Evolutionary conservation across 2,329 filamentous ascomycete genomes (phyloP).

Genomic region (Exserohilum turcica): DNA sequence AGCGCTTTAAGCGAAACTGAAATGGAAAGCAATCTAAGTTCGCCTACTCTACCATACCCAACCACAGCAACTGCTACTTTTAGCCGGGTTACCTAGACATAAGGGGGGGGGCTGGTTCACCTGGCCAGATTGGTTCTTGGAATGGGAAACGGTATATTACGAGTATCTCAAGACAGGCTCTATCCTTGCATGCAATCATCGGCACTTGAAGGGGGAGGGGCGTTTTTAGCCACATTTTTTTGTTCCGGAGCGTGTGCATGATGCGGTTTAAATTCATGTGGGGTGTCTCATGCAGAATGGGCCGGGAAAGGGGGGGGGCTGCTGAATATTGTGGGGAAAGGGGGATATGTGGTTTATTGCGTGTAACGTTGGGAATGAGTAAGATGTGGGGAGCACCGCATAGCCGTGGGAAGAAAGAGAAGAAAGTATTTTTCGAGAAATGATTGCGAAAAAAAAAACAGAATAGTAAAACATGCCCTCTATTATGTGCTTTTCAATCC

Average conservation of each 20-base stretch:
- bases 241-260: slow-evolving; percentile 4
- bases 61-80: not conserved
- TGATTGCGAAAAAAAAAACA: too few relatives aligned
- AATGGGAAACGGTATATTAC: slow-evolving; percentile 7
- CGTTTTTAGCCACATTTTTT: slow-evolving; percentile 5
- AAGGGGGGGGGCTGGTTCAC: too few relatives aligned
- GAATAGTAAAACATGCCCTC: too few relatives aligned
- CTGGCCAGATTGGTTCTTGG: not conserved
- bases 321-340: slow-evolving; percentile 17
- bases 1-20: too few relatives aligned
- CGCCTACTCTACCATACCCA: not conserved
- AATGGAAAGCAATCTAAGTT: slow-evolving; percentile 12
- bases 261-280: slow-evolving; percentile 13
- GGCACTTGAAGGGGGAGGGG: slow-evolving; percentile 10
- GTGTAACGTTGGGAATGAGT: too few relatives aligned
- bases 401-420: not conserved
- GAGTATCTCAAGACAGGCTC: not conserved
- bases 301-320: slow-evolving; percentile 2
- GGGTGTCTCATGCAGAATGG: slow-evolving; percentile 12
- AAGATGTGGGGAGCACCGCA: too few relatives aligned
- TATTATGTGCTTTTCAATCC: too few relatives aligned
- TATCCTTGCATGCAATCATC: slow-evolving; percentile 6
- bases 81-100: too few relatives aligned
- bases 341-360: not conserved
- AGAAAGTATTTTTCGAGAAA: too few relatives aligned